A percentile compares a stretch with the other conserved stretches of the same genome.
Evolutionary conservation across 164 flowering plant species (phyloP).

Genomic region (Buxus sempervirens): DNA sequence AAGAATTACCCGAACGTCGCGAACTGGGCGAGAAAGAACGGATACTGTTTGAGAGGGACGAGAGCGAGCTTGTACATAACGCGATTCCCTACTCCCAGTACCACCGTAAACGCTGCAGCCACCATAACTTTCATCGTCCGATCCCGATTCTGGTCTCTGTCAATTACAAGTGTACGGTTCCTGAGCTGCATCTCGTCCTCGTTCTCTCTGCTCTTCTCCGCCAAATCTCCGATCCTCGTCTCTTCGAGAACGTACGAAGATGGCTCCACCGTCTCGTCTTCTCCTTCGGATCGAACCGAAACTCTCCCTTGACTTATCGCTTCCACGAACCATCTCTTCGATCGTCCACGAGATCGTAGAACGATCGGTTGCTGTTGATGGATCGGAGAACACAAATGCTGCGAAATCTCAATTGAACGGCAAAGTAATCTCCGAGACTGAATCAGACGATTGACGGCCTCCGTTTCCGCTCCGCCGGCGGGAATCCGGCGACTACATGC

Average conservation of each 20-base stretch:
- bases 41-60: conserved; percentile 87
- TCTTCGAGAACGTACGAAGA: conserved; percentile 31
- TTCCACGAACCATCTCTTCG: conserved; percentile 7
- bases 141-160: not conserved
- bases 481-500: conserved; percentile 20
- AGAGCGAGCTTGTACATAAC: conserved; percentile 89
- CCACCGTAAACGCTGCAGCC: conserved; percentile 70
- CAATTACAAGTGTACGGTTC: too few relatives aligned
- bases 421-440: not conserved
- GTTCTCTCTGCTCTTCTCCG: conserved; percentile 10
- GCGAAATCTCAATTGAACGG: not conserved
- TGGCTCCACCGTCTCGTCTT: conserved; percentile 15
- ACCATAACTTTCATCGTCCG: conserved; percentile 47
- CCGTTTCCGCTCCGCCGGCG: not conserved
- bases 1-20: conserved; percentile 87
- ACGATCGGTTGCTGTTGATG: conserved; percentile 9
- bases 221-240: conserved; percentile 14
- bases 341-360: conserved; percentile 3
- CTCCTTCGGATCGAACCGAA: conserved; percentile 20
- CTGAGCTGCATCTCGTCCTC: not conserved
- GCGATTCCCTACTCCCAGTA: conserved; percentile 87
- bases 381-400: not conserved
- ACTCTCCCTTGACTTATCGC: conserved; percentile 15
- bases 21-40: conserved; percentile 97
- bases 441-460: conserved; percentile 5